phyloP scores from a whole-genome alignment of 495 filamentous ascomycete genomes.

The Collariella sp. region DNA sequence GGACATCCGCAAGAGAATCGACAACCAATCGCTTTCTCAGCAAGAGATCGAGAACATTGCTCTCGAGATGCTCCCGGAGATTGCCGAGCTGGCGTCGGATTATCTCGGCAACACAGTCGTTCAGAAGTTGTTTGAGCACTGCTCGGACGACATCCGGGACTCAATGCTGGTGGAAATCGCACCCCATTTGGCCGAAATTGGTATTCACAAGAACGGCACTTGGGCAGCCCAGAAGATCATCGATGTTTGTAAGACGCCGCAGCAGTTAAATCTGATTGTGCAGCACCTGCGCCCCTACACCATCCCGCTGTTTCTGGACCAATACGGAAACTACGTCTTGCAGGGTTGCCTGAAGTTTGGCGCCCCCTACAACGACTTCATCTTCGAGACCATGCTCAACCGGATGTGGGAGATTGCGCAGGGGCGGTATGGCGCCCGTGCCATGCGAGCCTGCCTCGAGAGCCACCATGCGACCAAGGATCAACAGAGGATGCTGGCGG shows the following conservation, averaged over 20 bases:
- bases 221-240: constrained; percentile 99
- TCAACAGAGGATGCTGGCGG: constrained; percentile 90
- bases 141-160: constrained; percentile 82
- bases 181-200: constrained; percentile 90
- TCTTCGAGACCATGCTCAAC: constrained; percentile 94
- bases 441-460: constrained; percentile 94
- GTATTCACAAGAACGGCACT: constrained; percentile 96
- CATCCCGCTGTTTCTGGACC: constrained; percentile 86
- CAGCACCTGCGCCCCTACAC: constrained; percentile 76
- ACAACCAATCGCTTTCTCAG: constrained; percentile 78
- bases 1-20: constrained; percentile 94
- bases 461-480: constrained; percentile 93
- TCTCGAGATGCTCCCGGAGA: constrained; percentile 85
- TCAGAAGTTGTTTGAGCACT: constrained; percentile 94
- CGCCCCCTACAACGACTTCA: constrained; percentile 82
- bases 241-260: constrained; percentile 78
- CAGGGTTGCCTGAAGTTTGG: constrained; percentile 93
- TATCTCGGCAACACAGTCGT: constrained; percentile 99
- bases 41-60: constrained; percentile 90
- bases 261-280: constrained; percentile 77
- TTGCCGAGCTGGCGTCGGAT: constrained; percentile 87
- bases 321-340: constrained; percentile 96
- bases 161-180: constrained; percentile 83
- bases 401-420: constrained; percentile 92
- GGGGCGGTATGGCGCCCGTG: constrained; percentile 86